Conservation (phyloP, 2,329 filamentous ascomycete species). For the Neonectria neomacrospora region DNA sequence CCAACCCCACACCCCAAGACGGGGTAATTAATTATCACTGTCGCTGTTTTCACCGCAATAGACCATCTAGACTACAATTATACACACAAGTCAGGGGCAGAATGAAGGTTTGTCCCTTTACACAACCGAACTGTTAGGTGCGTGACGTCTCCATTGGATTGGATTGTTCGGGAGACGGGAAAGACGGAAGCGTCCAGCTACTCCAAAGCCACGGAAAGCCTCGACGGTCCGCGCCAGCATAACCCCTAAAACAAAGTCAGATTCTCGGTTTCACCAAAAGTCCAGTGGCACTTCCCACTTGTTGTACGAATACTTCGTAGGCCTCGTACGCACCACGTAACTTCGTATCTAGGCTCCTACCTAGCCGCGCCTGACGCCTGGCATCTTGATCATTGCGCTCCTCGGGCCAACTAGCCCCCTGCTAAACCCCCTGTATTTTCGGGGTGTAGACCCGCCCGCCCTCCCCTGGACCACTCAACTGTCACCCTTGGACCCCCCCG, state of each 20-base stretch:
- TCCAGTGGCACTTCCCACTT: slow-evolving; percentile 7
- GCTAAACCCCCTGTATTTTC: slow-evolving; percentile 31
- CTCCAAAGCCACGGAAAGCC: slow-evolving; percentile 6
- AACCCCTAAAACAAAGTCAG: slow-evolving; percentile 3
- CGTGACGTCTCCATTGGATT: neutral
- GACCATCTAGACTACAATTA: neutral
- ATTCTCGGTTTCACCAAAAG: neutral
- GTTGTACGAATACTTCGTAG: neutral
- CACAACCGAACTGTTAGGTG: neutral
- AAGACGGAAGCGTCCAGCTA: neutral
- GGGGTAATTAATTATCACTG: neutral
- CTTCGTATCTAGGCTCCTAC: slow-evolving; percentile 5
- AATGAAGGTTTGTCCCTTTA: neutral
- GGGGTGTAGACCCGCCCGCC: slow-evolving; percentile 39
- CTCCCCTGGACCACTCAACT: slow-evolving; percentile 33
- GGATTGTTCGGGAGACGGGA: neutral
- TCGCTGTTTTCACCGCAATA: neutral
- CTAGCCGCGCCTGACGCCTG: slow-evolving; percentile 24
- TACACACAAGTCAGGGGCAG: neutral
- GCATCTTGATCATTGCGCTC: slow-evolving; percentile 11
- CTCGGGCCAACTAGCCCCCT: slow-evolving; percentile 25
- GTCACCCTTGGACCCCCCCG: slow-evolving; percentile 11
- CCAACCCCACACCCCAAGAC: neutral
- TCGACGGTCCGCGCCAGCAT: slow-evolving; percentile 13
- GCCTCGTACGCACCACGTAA: neutral